Evolutionary conservation across 1,139 yeast species (phyloP), one percentile per base, ranked within the genome.

Genomic region (Eremothecium sinecaudum): DNA sequence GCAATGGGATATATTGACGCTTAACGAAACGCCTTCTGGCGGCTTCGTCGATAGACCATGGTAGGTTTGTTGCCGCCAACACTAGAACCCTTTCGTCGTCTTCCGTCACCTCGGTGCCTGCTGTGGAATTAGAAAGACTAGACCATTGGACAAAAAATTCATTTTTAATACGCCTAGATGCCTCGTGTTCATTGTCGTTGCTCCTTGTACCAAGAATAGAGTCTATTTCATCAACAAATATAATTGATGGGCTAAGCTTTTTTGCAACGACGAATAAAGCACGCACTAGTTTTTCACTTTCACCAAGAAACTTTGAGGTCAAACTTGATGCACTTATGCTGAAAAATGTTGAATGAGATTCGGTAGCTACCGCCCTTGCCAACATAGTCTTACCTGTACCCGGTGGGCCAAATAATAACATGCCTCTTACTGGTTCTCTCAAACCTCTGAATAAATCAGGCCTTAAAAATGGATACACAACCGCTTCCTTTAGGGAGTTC

Each of bases 351-450:
- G 95, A 84, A 43, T 81, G 80, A 10, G 95, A 83, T 60, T 90
- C 97, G 0, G 96, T 87, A 0, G 98, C 98, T 6, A 90, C 97
- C 0, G 98, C 97, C 45, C 96, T 67, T 0, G 97, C 97, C 48
- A 90, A 67, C 96, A 90, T 90, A 0, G 98, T 90, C 50, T 90
- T 90, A 43, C 98, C 98, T 0, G 98, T 90, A 13, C 98, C 98
- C 0, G 98, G 98, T 1, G 98, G 98, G 0, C 98, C 98, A 64
- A 90, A 90, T 21, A 90, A 62, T 18, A 90, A 64, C 95, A 90
- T 87, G 6, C 98, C 98, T 44, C 95, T 65, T 0, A 94, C 94
- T 1, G 98, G 98, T 57, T 90, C 97, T 46, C 98, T 67, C 38
- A 90, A 64, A 0, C 98, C 98, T 33, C 77, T 72, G 52, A 90